Evolutionary conservation across 257 asterid species (phyloP).

Genomic region (Salvia hispanica): DNA sequence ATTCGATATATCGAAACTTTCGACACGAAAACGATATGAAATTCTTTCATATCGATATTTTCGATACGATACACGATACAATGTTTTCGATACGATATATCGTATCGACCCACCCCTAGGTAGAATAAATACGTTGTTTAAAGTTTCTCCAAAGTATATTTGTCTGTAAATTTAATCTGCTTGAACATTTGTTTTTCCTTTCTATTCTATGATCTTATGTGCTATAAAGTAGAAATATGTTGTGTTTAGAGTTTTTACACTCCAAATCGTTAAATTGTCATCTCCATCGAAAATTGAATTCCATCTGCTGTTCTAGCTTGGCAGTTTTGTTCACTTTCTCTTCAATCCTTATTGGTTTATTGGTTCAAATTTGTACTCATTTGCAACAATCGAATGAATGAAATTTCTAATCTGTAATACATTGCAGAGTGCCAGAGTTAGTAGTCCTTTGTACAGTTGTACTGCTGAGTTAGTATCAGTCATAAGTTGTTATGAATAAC

Average conservation of each 20-base stretch:
- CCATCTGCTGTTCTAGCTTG: neutral
- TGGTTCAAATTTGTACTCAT: neutral
- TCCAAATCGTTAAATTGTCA: neutral
- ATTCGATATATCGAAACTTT: no score
- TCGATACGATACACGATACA: no score
- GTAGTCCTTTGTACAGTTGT: neutral
- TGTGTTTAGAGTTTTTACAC: no score
- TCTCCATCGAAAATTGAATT: neutral
- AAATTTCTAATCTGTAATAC: neutral
- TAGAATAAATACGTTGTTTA: constrained; percentile 16
- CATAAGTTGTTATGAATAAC: neutral
- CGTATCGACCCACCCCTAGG: no score
- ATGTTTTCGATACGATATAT: no score
- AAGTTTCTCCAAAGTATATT: neutral
- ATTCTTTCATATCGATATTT: no score
- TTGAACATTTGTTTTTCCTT: constrained; percentile 7
- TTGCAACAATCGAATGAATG: neutral
- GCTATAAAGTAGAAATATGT: neutral
- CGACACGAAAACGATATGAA: no score
- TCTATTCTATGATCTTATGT: constrained; percentile 1
- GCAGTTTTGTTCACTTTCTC: neutral
- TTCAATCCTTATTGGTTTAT: neutral
- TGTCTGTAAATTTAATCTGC: neutral
- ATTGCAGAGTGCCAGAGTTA: neutral
- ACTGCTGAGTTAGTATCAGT: neutral